Conservation (phyloP, 306 rosid genomes). For the apple (Malus domestica) region DNA sequence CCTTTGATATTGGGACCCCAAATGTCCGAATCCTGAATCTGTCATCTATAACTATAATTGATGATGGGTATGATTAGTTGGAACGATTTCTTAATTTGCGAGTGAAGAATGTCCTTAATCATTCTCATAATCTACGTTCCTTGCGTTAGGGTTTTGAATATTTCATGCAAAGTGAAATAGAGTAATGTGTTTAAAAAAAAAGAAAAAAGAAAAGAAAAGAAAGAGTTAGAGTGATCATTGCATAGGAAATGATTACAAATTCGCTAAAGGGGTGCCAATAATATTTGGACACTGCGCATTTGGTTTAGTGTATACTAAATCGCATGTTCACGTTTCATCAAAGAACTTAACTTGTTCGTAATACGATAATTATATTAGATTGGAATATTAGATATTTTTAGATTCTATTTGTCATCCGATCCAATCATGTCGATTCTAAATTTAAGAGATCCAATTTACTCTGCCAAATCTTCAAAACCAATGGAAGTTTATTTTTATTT, state of each 20-base stretch:
- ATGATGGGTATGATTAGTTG: slow-evolving; percentile 21
- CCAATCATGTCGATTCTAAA: no score
- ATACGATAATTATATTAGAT: no score
- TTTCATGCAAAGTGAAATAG: slow-evolving; percentile 25
- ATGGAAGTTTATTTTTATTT: not conserved
- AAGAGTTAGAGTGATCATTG: not conserved
- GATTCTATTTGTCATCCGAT: no score
- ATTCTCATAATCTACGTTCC: slow-evolving; percentile 22
- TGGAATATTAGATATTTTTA: no score
- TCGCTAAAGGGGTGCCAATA: not conserved
- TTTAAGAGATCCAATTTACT: not conserved
- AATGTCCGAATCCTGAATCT: no score
- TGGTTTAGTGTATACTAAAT: not conserved
- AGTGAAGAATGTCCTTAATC: slow-evolving; percentile 39
- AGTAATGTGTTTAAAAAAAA: slow-evolving; percentile 29
- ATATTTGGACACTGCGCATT: no score
- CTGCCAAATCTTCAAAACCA: no score
- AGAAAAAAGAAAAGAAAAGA: not conserved
- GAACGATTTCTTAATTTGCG: slow-evolving; percentile 29
- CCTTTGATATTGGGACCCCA: no score
- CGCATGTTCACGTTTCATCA: not conserved
- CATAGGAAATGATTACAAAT: slow-evolving; percentile 19
- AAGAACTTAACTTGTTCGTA: no score
- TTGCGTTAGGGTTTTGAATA: slow-evolving; percentile 33
- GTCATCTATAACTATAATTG: not conserved